Percentiles rank a stretch among this genome's conserved stretches.
Conservation (phyloP, 2,329 filamentous ascomycete species). For the Hypoxylon sp. region DNA sequence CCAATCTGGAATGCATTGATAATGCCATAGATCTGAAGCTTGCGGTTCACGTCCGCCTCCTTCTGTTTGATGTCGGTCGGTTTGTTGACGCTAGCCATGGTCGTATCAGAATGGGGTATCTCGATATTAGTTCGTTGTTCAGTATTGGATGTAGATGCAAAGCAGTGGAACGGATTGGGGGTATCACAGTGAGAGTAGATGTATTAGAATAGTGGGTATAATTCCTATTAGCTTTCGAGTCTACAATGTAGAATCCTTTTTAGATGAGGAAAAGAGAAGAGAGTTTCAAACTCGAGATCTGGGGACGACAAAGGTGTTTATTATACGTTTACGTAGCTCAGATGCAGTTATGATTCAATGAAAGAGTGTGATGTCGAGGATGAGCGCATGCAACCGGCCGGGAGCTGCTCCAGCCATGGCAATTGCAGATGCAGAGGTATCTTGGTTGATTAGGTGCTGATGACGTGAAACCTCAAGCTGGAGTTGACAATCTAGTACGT, state of each 20-base stretch:
- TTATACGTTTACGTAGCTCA: slow-evolving; percentile 42
- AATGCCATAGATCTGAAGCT: slow-evolving; percentile 96
- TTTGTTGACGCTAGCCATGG: slow-evolving; percentile 73
- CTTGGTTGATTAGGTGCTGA: slow-evolving; percentile 36
- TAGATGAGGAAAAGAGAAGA: slow-evolving; percentile 23
- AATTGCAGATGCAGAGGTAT: slow-evolving; percentile 19
- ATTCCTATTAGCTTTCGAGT: slow-evolving; percentile 20
- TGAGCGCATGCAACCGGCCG: slow-evolving; percentile 37
- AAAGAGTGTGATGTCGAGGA: slow-evolving; percentile 20
- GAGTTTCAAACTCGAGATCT: slow-evolving; percentile 1
- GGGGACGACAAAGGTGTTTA: slow-evolving; percentile 42
- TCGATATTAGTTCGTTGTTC: slow-evolving; percentile 24
- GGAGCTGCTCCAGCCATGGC: slow-evolving; percentile 8
- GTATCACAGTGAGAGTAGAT: slow-evolving; percentile 24
- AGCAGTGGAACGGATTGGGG: slow-evolving; percentile 20
- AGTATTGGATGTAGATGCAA: slow-evolving; percentile 13
- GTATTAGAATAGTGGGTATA: slow-evolving; percentile 25
- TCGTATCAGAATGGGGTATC: slow-evolving; percentile 31
- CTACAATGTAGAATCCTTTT: slow-evolving; percentile 18
- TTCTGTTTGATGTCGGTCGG: slow-evolving; percentile 81
- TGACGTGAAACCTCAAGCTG: slow-evolving; percentile 37
- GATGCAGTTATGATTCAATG: slow-evolving; percentile 43
- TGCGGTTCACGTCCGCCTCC: slow-evolving; percentile 90
- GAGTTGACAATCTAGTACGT: slow-evolving; percentile 38
- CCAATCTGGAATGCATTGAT: slow-evolving; percentile 86